phyloP scores from a whole-genome alignment of 2,329 filamentous ascomycete species.

The Colletotrichum lini region DNA sequence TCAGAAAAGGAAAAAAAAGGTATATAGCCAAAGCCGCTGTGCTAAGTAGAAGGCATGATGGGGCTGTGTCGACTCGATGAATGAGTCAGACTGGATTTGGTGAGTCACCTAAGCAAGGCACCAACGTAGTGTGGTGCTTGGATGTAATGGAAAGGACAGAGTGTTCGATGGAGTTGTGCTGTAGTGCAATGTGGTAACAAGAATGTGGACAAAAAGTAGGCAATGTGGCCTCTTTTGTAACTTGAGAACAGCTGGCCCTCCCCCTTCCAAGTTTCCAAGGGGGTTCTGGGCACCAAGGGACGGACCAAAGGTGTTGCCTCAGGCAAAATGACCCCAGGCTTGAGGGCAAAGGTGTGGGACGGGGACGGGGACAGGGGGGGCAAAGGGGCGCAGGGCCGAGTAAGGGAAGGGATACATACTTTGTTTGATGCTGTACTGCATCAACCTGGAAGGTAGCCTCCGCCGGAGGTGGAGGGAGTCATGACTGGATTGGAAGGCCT shows the following conservation, averaged over 20 bases:
- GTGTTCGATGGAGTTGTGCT: constrained; percentile 29
- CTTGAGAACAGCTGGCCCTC: constrained; percentile 41
- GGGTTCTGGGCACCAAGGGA: constrained; percentile 24
- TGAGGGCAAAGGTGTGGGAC: constrained; percentile 8
- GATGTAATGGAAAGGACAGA: constrained; percentile 35
- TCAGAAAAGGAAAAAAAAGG: constrained; percentile 53
- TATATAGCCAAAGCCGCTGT: constrained; percentile 34
- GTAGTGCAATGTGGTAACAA: constrained; percentile 8
- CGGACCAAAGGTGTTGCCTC: constrained; percentile 14
- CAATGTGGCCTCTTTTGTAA: constrained; percentile 45
- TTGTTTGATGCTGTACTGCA: constrained; percentile 10
- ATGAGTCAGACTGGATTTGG: constrained; percentile 44
- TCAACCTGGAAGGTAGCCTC: neutral
- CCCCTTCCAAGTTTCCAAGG: constrained; percentile 20
- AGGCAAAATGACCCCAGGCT: constrained; percentile 13
- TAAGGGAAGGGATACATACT: constrained; percentile 7
- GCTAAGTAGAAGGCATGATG: constrained; percentile 45
- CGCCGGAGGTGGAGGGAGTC: constrained; percentile 11
- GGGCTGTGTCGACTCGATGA: constrained; percentile 44
- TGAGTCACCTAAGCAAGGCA: constrained; percentile 39
- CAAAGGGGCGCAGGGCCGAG: constrained; percentile 11
- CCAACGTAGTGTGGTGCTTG: constrained; percentile 13
- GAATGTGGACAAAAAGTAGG: constrained; percentile 1
- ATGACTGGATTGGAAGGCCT: neutral
- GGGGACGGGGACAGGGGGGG: constrained; percentile 5